Evolutionary conservation across 345 rosid genomes (phyloP).

Genomic region (Cardiospermum halicacabum): DNA sequence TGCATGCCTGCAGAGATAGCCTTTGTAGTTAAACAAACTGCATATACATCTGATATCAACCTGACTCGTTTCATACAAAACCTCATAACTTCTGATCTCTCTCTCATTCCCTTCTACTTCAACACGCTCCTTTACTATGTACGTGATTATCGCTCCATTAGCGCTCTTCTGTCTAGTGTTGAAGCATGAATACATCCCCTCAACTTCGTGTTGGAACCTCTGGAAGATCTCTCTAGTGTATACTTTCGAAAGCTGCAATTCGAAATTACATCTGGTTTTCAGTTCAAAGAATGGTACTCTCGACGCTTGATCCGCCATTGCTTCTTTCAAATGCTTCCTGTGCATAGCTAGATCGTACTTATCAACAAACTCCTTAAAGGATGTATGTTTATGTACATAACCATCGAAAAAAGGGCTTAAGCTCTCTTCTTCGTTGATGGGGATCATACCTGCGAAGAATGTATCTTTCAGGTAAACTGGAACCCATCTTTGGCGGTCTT

Average conservation of each 20-base stretch:
- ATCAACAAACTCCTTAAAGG: constrained; percentile 54
- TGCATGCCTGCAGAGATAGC: constrained; percentile 56
- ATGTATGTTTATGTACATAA: constrained; percentile 54
- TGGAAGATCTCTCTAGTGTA: constrained; percentile 39
- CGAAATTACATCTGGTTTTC: constrained; percentile 45
- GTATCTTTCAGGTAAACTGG: constrained; percentile 51
- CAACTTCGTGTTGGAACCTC: constrained; percentile 50
- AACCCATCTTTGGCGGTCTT: constrained; percentile 44
- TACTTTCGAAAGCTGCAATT: constrained; percentile 42
- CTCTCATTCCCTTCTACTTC: constrained; percentile 37
- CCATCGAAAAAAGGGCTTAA: constrained; percentile 50
- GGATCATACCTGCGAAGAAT: constrained; percentile 49
- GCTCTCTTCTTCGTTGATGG: constrained; percentile 41
- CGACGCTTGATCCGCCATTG: constrained; percentile 40
- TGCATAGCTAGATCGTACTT: constrained; percentile 46
- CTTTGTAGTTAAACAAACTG: constrained; percentile 53
- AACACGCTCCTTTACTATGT: constrained; percentile 44
- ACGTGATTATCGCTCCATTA: constrained; percentile 37
- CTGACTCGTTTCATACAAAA: constrained; percentile 39
- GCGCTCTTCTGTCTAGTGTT: constrained; percentile 41
- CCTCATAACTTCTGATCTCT: constrained; percentile 40
- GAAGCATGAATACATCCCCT: constrained; percentile 50
- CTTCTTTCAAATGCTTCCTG: constrained; percentile 47
- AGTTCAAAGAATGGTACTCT: constrained; percentile 32
- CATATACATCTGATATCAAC: constrained; percentile 53